Evolutionary conservation across 768 basidiomycete species (phyloP).

Genomic region (Amanita exitialis): DNA sequence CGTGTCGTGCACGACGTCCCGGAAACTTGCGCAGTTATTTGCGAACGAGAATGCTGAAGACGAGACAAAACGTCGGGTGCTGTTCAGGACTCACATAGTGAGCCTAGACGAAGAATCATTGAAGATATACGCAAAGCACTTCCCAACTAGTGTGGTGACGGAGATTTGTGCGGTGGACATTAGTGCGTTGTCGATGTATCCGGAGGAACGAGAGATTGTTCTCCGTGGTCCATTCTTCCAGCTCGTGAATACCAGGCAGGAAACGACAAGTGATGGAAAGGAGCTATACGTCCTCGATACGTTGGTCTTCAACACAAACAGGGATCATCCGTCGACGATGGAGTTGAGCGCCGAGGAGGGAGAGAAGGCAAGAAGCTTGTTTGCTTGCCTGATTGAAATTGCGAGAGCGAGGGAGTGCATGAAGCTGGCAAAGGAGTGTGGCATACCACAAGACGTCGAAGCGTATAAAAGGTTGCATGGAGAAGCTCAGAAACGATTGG

Average conservation of each 20-base stretch:
- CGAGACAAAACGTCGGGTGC: conserved; percentile 6
- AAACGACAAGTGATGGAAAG: conserved; percentile 5
- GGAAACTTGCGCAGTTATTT: conserved; percentile 10
- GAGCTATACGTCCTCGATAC: conserved; percentile 12
- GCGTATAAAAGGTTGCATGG: conserved; percentile 9
- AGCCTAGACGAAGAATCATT: conserved; percentile 9
- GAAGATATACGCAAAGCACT: conserved; percentile 10
- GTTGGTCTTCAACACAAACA: conserved; percentile 13
- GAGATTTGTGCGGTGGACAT: conserved; percentile 15
- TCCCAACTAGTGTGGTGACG: conserved; percentile 14
- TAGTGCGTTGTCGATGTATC: conserved; percentile 12
- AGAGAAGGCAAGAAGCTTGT: conserved; percentile 10
- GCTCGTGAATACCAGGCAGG: conserved; percentile 11
- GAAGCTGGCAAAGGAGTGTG: conserved; percentile 10
- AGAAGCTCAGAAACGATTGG: conserved; percentile 6
- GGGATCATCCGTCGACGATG: conserved; percentile 17
- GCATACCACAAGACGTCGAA: conserved; percentile 8
- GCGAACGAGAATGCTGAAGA: conserved; percentile 6
- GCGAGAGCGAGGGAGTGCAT: conserved; percentile 13
- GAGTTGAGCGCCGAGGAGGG: conserved; percentile 13
- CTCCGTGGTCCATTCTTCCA: conserved; percentile 16
- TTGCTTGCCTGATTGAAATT: conserved; percentile 6
- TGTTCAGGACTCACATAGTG: conserved; percentile 13
- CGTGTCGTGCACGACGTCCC: conserved; percentile 12
- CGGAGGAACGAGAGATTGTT: conserved; percentile 14